A percentile compares a stretch with the other conserved stretches of the same genome.
These are phyloP conservation scores for Claviceps spartinae DNA, from an alignment of 2,329 filamentous ascomycete genomes.

Conservation along the genomic window DNA sequence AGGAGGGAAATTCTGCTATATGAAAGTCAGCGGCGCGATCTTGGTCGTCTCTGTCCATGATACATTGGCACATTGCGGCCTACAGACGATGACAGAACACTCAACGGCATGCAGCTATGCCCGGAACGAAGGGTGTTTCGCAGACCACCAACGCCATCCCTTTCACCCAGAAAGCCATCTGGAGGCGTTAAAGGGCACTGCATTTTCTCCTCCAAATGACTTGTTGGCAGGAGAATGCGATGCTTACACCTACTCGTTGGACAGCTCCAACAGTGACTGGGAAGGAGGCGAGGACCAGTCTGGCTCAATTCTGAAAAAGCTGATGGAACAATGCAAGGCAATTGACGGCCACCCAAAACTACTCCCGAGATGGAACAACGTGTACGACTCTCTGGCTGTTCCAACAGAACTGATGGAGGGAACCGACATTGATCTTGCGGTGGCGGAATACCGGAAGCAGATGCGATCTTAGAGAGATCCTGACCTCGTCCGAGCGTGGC, in stretches of 20 bases:
- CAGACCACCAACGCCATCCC: constrained; percentile 11
- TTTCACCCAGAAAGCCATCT: constrained; percentile 17
- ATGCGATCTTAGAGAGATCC: constrained; percentile 3
- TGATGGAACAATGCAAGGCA: not conserved
- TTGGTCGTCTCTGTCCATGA: not conserved
- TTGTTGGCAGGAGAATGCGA: not conserved
- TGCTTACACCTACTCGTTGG: not conserved
- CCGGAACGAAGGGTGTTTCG: constrained; percentile 14
- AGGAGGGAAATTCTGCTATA: not conserved
- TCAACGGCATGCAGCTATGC: constrained; percentile 11
- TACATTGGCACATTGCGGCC: not conserved
- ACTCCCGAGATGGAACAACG: constrained; percentile 2
- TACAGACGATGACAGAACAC: not conserved
- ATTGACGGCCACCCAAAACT: not conserved
- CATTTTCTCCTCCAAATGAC: not conserved
- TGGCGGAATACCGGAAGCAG: constrained; percentile 1
- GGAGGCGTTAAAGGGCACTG: constrained; percentile 6
- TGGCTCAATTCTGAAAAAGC: not conserved
- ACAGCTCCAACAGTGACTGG: not conserved
- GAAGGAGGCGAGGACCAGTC: not conserved
- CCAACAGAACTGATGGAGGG: constrained; percentile 1
- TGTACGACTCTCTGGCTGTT: not conserved
- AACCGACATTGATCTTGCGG: constrained; percentile 1
- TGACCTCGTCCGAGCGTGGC: constrained; percentile 4
- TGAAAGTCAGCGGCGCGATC: not conserved